Conservation (phyloP, 352 stramenopile species). For the Globisporangium uncinulatum region DNA sequence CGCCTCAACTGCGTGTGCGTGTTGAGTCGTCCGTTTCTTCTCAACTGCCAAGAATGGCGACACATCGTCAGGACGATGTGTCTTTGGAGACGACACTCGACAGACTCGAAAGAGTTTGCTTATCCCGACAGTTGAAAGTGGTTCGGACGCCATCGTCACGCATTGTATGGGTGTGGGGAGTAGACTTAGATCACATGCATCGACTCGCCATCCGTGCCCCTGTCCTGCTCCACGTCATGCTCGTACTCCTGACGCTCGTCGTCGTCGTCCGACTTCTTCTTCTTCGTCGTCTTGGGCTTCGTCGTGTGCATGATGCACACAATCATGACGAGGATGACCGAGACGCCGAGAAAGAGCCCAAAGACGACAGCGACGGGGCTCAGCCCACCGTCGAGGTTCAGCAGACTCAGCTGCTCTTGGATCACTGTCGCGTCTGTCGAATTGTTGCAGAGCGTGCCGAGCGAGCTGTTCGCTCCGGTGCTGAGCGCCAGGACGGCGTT, state of each 20-base stretch:
- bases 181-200: constrained; percentile 10
- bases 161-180: background rate
- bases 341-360: constrained; percentile 13
- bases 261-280: constrained; percentile 4
- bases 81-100: too few relatives aligned
- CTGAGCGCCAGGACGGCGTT: constrained; percentile 3
- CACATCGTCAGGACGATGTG: background rate
- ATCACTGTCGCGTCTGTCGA: constrained; percentile 6
- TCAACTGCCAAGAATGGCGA: background rate
- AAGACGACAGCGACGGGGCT: constrained; percentile 14
- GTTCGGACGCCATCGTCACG: background rate
- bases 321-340: constrained; percentile 16
- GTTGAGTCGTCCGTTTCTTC: too few relatives aligned
- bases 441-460: constrained; percentile 9
- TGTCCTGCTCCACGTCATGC: constrained; percentile 9
- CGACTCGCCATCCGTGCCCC: constrained; percentile 6
- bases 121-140: background rate
- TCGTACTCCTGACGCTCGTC: background rate
- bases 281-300: constrained; percentile 11
- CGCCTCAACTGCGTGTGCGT: too few relatives aligned
- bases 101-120: background rate
- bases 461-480: background rate
- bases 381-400: constrained; percentile 9
- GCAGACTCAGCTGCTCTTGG: constrained; percentile 14
- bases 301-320: constrained; percentile 19